These are phyloP conservation scores for Rubroboletus pulcherrimus DNA, from an alignment of 768 basidiomycete genomes.

Conservation along the genomic window DNA sequence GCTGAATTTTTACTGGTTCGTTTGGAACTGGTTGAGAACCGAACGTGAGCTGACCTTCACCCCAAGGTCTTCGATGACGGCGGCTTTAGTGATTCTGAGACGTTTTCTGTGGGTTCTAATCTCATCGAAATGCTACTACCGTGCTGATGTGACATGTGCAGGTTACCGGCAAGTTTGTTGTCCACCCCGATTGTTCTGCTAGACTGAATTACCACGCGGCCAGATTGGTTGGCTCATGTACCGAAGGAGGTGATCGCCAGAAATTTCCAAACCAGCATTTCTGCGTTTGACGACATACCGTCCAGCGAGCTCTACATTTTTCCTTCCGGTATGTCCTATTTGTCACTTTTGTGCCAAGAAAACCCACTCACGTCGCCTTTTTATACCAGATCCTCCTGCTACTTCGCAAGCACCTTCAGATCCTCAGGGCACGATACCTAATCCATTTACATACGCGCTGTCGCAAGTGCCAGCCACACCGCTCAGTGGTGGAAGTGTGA, in stretches of 20 bases:
- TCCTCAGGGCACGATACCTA: conserved; percentile 38
- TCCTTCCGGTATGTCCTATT: conserved; percentile 27
- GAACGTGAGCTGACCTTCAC: neutral
- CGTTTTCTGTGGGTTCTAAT: conserved; percentile 36
- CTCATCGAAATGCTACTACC: neutral
- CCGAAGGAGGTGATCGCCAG: conserved; percentile 54
- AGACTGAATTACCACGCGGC: neutral
- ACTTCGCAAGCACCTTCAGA: conserved; percentile 29
- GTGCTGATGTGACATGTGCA: neutral
- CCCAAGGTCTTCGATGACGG: conserved; percentile 31
- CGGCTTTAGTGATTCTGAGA: conserved; percentile 49
- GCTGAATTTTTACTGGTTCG: conserved; percentile 47
- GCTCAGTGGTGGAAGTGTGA: conserved; percentile 51
- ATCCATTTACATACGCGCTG: conserved; percentile 48
- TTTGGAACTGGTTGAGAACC: neutral
- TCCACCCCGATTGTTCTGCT: neutral
- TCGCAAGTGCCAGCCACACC: conserved; percentile 43
- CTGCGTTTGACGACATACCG: conserved; percentile 52
- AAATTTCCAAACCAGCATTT: conserved; percentile 47
- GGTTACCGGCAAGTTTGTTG: conserved; percentile 26
- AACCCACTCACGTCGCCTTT: neutral
- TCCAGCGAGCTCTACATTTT: conserved; percentile 52
- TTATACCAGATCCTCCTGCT: conserved; percentile 34
- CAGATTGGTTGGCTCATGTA: conserved; percentile 60
- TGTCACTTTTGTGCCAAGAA: neutral